A percentile compares a stretch with the other conserved stretches of the same genome.
phyloP scores from a whole-genome alignment of 225 moss, liverwort and hornwort species.

The Antitrichia curtipendula region DNA sequence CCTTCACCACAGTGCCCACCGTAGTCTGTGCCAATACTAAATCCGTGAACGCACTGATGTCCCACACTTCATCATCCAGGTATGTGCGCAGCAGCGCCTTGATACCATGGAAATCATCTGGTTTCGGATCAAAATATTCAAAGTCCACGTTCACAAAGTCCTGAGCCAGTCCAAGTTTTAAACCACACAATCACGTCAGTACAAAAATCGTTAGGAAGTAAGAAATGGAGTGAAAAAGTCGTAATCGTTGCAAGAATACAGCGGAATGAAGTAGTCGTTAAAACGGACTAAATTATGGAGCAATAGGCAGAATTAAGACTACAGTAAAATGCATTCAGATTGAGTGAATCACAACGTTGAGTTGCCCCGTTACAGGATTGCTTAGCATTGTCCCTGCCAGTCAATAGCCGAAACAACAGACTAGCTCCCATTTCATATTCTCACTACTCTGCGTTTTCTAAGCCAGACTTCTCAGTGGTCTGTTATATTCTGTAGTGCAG shows the following conservation, averaged over 20 bases:
- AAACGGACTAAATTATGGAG: not conserved
- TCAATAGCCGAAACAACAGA: not conserved
- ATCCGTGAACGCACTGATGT: constrained; percentile 69
- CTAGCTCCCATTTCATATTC: not conserved
- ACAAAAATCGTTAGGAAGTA: not conserved
- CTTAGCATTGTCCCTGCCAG: not conserved
- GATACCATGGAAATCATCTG: constrained; percentile 70
- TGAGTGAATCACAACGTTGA: not conserved
- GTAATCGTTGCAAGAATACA: not conserved
- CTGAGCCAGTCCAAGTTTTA: constrained; percentile 24
- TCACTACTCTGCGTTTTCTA: not conserved
- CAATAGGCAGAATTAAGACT: not conserved
- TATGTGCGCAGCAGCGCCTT: constrained; percentile 73
- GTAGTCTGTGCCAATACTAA: constrained; percentile 68
- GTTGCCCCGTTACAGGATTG: not conserved
- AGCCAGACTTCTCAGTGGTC: not conserved
- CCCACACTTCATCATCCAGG: constrained; percentile 72
- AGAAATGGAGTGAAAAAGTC: not conserved
- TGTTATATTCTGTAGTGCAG: not conserved
- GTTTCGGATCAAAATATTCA: constrained; percentile 90
- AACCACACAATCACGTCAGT: not conserved
- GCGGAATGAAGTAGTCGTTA: not conserved
- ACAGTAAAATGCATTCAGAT: not conserved
- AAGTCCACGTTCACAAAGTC: constrained; percentile 72
- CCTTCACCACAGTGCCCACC: constrained; percentile 79